Conservation (phyloP, 2,329 filamentous ascomycete genomes). For the Colletotrichum aenigma region DNA sequence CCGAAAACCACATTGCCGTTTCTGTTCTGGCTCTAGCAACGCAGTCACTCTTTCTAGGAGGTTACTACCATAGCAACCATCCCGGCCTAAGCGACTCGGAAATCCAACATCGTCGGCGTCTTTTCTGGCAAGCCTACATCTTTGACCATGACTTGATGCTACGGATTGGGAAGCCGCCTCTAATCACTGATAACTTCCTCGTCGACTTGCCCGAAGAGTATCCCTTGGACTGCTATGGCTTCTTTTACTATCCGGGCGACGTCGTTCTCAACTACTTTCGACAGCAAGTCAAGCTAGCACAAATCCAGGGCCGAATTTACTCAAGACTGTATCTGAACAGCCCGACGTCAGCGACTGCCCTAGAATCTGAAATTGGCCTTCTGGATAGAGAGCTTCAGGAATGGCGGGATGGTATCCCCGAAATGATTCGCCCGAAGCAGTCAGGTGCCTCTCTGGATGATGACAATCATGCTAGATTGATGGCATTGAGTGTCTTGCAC, state of each 20-base stretch:
- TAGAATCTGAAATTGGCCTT: constrained; percentile 9
- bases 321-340: background rate
- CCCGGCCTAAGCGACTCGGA: background rate
- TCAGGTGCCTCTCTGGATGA: constrained; percentile 1
- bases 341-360: background rate
- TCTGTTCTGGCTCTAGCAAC: background rate
- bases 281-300: constrained; percentile 9
- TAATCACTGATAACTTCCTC: constrained; percentile 13
- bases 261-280: constrained; percentile 13
- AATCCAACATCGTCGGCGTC: background rate
- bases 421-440: constrained; percentile 13
- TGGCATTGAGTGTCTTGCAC: constrained; percentile 1
- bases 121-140: constrained; percentile 11
- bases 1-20: constrained; percentile 6
- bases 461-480: constrained; percentile 1
- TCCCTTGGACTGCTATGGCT: constrained; percentile 4
- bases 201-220: constrained; percentile 13
- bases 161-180: constrained; percentile 12
- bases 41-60: background rate
- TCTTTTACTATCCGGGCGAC: constrained; percentile 4
- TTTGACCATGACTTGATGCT: constrained; percentile 8
- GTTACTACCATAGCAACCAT: background rate
- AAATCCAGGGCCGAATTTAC: constrained; percentile 5
- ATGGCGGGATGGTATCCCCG: constrained; percentile 10
- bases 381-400: constrained; percentile 8